Base-by-base conservation (phyloP, 331 rosid genomes). In the Malus hybrid region DNA sequence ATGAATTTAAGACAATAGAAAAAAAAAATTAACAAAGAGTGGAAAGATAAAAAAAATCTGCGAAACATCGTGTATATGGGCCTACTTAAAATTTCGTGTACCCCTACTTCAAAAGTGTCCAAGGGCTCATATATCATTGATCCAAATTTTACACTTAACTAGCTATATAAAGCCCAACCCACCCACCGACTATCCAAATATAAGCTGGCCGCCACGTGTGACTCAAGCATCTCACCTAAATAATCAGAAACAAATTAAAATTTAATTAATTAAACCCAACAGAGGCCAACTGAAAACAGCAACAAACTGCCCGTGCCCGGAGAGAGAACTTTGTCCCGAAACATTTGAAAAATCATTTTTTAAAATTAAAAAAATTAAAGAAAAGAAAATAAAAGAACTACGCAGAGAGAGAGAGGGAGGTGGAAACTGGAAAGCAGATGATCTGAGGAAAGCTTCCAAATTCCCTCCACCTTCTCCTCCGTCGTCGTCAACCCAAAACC, bases 231-330 rank as follows among this genome's bases (percentile, higher is more conserved):
- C 44, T 34, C 56, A 61, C 57, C 32, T 39, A 67, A 16, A 24
- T 44, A 22, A 39, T 39, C 12, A 39, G 46, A 39, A 39, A 39
- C 46, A 39, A 39, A 36, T 7, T 36, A 3, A 39, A 39, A 39
- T 39, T 39, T 9, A 69, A 69, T 34, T 27, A 46, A 46, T 77
- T 5, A 39, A n/a, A 24, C n/a, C 16, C 18, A 67, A 59, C 39
- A 3, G 6, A 77, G 42, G 80, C 80, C 80, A 42, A 68, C 80
- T 4, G 69, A 77, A 20, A 69, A 31, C 64, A n/a, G 69, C 74
- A 19, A 20, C 42, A 32, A 28, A 46, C 64, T 3, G 6, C 59
- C 20, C 22, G 3, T 39, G 48, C 48, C 24, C 10, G 64, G 13
- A 54, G 19, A 31, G 36, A 33, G 27, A 57, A 68, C 6, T 19